Conservation (phyloP, 495 filamentous ascomycete genomes). For the Podospora australis region DNA sequence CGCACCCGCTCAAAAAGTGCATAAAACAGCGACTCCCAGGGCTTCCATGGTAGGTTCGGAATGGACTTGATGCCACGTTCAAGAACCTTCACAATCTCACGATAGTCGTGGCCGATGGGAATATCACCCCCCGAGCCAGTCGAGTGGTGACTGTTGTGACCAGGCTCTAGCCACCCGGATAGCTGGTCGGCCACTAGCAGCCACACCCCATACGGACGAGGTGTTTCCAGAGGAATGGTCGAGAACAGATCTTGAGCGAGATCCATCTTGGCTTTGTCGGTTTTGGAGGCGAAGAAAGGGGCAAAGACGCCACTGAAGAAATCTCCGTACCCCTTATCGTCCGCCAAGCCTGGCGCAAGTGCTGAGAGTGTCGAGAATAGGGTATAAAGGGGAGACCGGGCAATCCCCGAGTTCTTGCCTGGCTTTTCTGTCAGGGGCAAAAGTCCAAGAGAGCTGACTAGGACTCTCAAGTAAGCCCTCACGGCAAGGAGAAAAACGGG, state of each 20-base stretch:
- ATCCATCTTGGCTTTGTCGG: slow-evolving; percentile 34
- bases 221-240: slow-evolving; percentile 29
- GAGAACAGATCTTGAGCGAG: slow-evolving; percentile 37
- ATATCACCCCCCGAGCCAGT: slow-evolving; percentile 27
- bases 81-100: slow-evolving; percentile 62
- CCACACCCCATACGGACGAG: slow-evolving; percentile 38
- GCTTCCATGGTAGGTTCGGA: slow-evolving; percentile 36
- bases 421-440: slow-evolving; percentile 74
- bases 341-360: slow-evolving; percentile 34
- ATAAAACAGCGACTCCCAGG: slow-evolving; percentile 58
- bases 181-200: slow-evolving; percentile 32
- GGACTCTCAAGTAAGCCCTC: slow-evolving; percentile 50
- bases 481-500: slow-evolving; percentile 56
- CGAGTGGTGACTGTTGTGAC: slow-evolving; percentile 28
- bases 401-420: slow-evolving; percentile 30
- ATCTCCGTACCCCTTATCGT: slow-evolving; percentile 36
- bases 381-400: slow-evolving; percentile 41
- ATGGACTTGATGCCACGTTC: slow-evolving; percentile 52
- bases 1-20: slow-evolving; percentile 52
- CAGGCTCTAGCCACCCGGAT: slow-evolving; percentile 23
- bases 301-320: slow-evolving; percentile 37
- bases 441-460: slow-evolving; percentile 59
- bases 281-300: slow-evolving; percentile 40
- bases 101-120: slow-evolving; percentile 53
- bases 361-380: slow-evolving; percentile 44